phyloP scores from a whole-genome alignment of 805 yeast species.

The Suhomyces vadensis region DNA sequence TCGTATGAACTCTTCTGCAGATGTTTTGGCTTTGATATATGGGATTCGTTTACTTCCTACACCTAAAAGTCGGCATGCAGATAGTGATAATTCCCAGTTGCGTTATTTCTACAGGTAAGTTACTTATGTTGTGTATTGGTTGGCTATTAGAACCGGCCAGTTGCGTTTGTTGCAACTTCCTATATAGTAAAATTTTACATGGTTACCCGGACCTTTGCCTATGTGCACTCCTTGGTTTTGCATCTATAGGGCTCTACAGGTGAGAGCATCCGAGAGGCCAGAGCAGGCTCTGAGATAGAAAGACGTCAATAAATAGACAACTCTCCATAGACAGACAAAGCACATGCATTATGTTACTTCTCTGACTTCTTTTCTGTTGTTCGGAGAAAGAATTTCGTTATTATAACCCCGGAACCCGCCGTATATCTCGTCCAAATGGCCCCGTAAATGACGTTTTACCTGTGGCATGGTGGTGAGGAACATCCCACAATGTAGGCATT shows the following conservation, averaged over 20 bases:
- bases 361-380: neutral
- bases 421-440: constrained; percentile 23
- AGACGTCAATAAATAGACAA: no score
- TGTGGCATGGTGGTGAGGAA: constrained; percentile 26
- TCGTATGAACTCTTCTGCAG: constrained; percentile 16
- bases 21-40: constrained; percentile 26
- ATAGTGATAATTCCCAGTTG: constrained; percentile 41
- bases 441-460: constrained; percentile 30
- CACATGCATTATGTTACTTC: no score
- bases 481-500: constrained; percentile 29
- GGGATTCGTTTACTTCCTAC: constrained; percentile 61
- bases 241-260: constrained; percentile 2
- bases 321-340: no score
- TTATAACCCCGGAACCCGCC: neutral
- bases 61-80: constrained; percentile 38
- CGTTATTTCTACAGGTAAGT: neutral
- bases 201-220: neutral
- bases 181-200: constrained; percentile 1
- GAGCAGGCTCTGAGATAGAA: no score
- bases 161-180: neutral
- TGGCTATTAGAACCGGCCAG: neutral
- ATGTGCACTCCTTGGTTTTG: neutral
- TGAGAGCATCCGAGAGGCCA: neutral
- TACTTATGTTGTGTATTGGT: neutral
- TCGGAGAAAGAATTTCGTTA: neutral